A percentile compares a stretch with the other conserved stretches of the same genome.
Conservation (phyloP, 1,139 yeast genomes). For the Scheffersomyces insectosa region DNA sequence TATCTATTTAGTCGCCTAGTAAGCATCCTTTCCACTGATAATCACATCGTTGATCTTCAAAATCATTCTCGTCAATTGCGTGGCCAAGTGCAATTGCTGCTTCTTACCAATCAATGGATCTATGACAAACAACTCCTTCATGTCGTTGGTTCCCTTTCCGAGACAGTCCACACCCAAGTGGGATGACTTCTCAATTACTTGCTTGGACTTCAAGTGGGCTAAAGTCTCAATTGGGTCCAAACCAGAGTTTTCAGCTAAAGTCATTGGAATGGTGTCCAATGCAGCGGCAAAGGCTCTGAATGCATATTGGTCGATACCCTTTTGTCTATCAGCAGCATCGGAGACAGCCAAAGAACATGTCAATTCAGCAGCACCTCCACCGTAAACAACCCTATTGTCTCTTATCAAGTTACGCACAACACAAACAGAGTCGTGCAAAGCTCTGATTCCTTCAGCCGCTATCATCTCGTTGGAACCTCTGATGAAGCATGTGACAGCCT, state of each 20-base stretch:
- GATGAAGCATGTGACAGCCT: constrained; percentile 90
- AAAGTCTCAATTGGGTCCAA: constrained; percentile 90
- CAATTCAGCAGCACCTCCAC: constrained; percentile 98
- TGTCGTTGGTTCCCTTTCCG: constrained; percentile 82
- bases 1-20: constrained; percentile 25
- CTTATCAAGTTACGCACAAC: constrained; percentile 94
- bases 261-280: constrained; percentile 88
- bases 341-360: constrained; percentile 90
- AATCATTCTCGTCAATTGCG: constrained; percentile 96
- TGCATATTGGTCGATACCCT: constrained; percentile 96
- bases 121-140: constrained; percentile 91
- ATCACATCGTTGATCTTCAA: constrained; percentile 95
- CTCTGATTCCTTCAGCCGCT: constrained; percentile 94
- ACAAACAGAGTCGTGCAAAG: constrained; percentile 94
- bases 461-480: constrained; percentile 98
- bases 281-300: constrained; percentile 94
- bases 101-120: constrained; percentile 97
- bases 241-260: constrained; percentile 96
- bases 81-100: constrained; percentile 92
- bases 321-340: constrained; percentile 88
- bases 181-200: constrained; percentile 69
- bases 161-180: constrained; percentile 91
- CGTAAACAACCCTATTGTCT: constrained; percentile 92
- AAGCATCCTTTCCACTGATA: constrained; percentile 84
- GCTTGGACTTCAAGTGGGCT: constrained; percentile 80